Evolutionary conservation across 495 filamentous ascomycete genomes (phyloP), one percentile per base, ranked within the genome.

Genomic region (Lasiosphaeria ovina): DNA sequence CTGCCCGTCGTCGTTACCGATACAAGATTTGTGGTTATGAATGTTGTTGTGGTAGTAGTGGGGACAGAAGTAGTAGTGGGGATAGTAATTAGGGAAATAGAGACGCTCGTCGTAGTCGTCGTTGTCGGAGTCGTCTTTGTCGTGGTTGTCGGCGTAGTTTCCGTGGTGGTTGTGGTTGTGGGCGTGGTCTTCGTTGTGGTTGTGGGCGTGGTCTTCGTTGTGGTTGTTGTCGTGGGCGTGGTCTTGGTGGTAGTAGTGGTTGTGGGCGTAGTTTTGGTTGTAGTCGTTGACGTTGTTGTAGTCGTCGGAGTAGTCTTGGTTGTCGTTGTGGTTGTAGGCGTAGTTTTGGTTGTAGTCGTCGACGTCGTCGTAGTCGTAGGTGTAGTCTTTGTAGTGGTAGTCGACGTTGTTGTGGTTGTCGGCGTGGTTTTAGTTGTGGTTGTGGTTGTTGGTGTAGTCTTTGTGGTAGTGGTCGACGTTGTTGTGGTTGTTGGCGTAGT

Each of bases 1-100:
- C 42, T 55, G 45, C 36, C 55, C 12, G 47, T 68, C 2, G 65
- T 61, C 0, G 72, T 68, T 1, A 67, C 62, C 0, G 72, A 68
- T 8, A 60, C 47, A 0, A 57, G 51, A 48, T 48, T 56, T 14
- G 63, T 59, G 40, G 62, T 65, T 1, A 67, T 67, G 4, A 68
- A 44, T 16, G 69, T 70, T 10, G 58, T 51, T 31, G 57, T 53
- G 2, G 34, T 51, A 11, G 62, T 67, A 4, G 62, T 64, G 5
- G 65, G 44, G 16, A 55, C 54, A 38, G 50, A 47, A 6, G 65
- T 65, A 34, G 44, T 47, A 11, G 44, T 9, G 12, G 16, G 12
- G 12, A 47, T 7, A n/a, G 44, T 47, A 5, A 58, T 16, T 12
- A 54, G 53, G 3, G 59, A 44, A 14, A 47, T 33, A 10, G 16